Base-by-base conservation (phyloP, 2,329 filamentous ascomycete genomes). In the Berkeleyomyces basicola region DNA sequence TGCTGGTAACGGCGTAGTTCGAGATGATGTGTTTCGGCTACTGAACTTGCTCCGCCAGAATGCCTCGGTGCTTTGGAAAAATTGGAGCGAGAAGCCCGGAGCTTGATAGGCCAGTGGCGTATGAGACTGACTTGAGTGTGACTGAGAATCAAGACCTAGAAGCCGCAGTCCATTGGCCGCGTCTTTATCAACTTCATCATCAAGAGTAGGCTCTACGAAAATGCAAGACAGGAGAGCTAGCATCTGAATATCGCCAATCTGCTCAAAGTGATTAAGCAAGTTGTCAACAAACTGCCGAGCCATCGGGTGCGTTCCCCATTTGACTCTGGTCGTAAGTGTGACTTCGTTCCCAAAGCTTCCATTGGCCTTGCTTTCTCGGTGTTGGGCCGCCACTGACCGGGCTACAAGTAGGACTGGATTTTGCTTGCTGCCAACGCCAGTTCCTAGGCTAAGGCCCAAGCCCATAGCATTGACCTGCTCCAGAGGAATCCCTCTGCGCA, bases 401-500 rank as follows among this genome's bases (percentile, higher is more conserved):
- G 87, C 87, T 66, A 91, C 82, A 5, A 90, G 80, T 37, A 90
- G 73, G 58, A 87, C 79, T 4, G 59, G 44, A 43, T 58, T 64
- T 23, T 51, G 51, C 6, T 47, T 57, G 4, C 44, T 44, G 7
- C 58, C 51, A 3, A 31, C 43, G 31, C 40, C 57, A 9, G 37
- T 11, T 14, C 36, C 58, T 10, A 14, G 10, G 42, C 40, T 39
- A 7, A 59, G 46, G 31, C 31, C 46, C 46, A 36, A 23, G 4
- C 33, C 55, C 53, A 58, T 61, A 49, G n/a, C 74, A 3, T 78
- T 76, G 51, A 86, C 73, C 36, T 88, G 74, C 67, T 86, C 80
- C 3, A 92, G 75, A 1, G 87, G 87, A 37, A 91, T 84, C 53
- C 89, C 83, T 67, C 88, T 87, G 67, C 84, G 83, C 55, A 97